Conservation (phyloP, 208 protist genomes). For the Angomonas deanei region DNA sequence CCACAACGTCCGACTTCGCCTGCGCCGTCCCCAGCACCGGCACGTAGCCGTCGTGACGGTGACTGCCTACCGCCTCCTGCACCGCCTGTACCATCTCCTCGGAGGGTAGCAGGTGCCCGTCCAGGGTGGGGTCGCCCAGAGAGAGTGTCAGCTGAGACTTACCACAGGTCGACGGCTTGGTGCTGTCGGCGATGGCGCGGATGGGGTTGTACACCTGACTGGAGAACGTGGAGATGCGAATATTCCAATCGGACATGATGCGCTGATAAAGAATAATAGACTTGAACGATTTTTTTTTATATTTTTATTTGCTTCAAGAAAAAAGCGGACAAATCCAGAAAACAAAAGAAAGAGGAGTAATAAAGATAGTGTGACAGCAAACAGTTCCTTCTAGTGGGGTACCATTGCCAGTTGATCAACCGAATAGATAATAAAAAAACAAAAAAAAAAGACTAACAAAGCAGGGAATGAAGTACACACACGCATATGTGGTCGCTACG, state of each 20-base stretch:
- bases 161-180: slow-evolving; percentile 28
- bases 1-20: slow-evolving; percentile 45
- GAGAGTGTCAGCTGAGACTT: slow-evolving; percentile 13
- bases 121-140: slow-evolving; percentile 64
- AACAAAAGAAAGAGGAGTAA: background rate
- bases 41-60: slow-evolving; percentile 75
- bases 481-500: slow-evolving; percentile 1
- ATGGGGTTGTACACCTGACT: slow-evolving; percentile 10
- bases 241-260: background rate
- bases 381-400: too few species aligned
- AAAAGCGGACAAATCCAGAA: background rate
- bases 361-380: too few species aligned
- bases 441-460: slow-evolving; percentile 10
- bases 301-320: background rate
- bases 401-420: too few species aligned
- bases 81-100: slow-evolving; percentile 29
- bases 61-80: slow-evolving; percentile 34
- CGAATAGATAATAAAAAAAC: background rate
- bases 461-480: background rate
- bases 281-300: slow-evolving; percentile 1
- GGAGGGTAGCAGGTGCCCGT: slow-evolving; percentile 60
- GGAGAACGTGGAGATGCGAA: background rate
- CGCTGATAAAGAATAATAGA: background rate
- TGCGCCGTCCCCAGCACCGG: slow-evolving; percentile 43
- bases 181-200: slow-evolving; percentile 35